phyloP scores from a whole-genome alignment of 352 stramenopile genomes.

The Phytopythium vexans region DNA sequence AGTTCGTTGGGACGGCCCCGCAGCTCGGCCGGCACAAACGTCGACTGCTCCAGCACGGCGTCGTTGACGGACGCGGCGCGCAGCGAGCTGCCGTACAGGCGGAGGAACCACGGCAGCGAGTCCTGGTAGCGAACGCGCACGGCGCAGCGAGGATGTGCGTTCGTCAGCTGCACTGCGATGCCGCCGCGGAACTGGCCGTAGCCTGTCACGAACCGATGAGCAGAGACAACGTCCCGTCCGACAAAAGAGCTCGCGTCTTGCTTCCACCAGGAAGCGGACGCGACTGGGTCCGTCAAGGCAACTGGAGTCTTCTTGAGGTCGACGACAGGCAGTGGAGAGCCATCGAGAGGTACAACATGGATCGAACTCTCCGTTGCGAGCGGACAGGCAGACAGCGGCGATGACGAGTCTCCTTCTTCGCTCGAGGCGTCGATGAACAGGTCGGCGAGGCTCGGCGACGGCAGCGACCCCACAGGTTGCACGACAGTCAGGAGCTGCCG shows the following conservation, averaged over 20 bases:
- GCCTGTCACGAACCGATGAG: conserved; percentile 75
- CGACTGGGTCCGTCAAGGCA: conserved; percentile 2
- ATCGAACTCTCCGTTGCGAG: conserved; percentile 37
- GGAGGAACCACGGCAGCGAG: conserved; percentile 78
- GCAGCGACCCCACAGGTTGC: conserved; percentile 21
- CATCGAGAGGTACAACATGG: conserved; percentile 19
- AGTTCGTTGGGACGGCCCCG: conserved; percentile 57
- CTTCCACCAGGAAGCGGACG: not conserved
- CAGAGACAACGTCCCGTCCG: conserved; percentile 28
- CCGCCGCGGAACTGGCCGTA: conserved; percentile 74
- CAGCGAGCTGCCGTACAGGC: conserved; percentile 77
- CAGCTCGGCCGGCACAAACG: conserved; percentile 62
- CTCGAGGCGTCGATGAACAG: conserved; percentile 33
- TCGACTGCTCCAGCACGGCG: conserved; percentile 22
- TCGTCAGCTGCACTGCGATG: conserved; percentile 61
- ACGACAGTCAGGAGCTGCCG: conserved; percentile 64
- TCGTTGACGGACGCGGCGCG: conserved; percentile 10
- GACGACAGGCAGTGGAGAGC: conserved; percentile 4
- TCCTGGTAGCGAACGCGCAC: conserved; percentile 71
- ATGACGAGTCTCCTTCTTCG: not conserved
- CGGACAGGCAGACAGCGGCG: conserved; percentile 27
- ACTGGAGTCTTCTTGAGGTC: conserved; percentile 19
- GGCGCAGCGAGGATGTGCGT: conserved; percentile 42
- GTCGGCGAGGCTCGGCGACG: conserved; percentile 27
- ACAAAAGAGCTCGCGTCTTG: conserved; percentile 1